phyloP scores from a whole-genome alignment of 228 moss, liverwort and hornwort genomes.

The Sphagnum magellanicum region DNA sequence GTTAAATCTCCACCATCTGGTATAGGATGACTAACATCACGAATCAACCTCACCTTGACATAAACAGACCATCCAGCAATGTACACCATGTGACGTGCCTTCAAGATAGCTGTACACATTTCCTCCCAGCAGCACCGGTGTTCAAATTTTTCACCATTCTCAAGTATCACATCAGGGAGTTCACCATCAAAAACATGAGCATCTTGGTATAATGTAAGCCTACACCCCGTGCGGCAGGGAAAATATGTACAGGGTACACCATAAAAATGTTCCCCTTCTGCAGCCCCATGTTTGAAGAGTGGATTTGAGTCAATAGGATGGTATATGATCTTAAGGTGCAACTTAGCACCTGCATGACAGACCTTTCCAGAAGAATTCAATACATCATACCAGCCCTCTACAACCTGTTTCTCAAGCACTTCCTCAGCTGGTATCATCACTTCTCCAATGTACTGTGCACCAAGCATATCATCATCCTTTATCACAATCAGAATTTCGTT shows the following conservation, averaged over 20 bases:
- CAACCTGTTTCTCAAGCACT: slow-evolving; percentile 8
- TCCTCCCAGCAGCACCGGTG: slow-evolving; percentile 45
- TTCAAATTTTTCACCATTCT: slow-evolving; percentile 26
- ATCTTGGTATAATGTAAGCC: slow-evolving; percentile 32
- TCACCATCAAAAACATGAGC: slow-evolving; percentile 39
- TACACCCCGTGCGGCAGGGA: slow-evolving; percentile 43
- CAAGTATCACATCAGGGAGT: slow-evolving; percentile 32
- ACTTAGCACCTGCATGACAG: slow-evolving; percentile 27
- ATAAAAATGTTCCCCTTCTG: slow-evolving; percentile 20
- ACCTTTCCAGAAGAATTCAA: slow-evolving; percentile 16
- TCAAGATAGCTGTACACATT: slow-evolving; percentile 37
- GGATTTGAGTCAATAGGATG: slow-evolving; percentile 29
- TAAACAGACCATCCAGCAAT: slow-evolving; percentile 53
- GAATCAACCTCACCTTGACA: slow-evolving; percentile 27
- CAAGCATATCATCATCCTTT: slow-evolving; percentile 48
- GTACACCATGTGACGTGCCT: slow-evolving; percentile 47
- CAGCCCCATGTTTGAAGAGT: slow-evolving; percentile 21
- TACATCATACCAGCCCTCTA: slow-evolving; percentile 51
- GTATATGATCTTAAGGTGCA: slow-evolving; percentile 26
- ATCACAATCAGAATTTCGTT: slow-evolving; percentile 30
- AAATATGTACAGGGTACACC: slow-evolving; percentile 48
- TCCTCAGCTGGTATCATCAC: slow-evolving; percentile 31
- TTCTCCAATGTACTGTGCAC: slow-evolving; percentile 48
- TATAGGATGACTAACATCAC: slow-evolving; percentile 21
- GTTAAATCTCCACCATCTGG: slow-evolving; percentile 36